A percentile compares a stretch with the other conserved stretches of the same genome.
These are phyloP conservation scores for Colletotrichum karsti DNA, from an alignment of 2,329 filamentous ascomycete species.

Conservation along the genomic window DNA sequence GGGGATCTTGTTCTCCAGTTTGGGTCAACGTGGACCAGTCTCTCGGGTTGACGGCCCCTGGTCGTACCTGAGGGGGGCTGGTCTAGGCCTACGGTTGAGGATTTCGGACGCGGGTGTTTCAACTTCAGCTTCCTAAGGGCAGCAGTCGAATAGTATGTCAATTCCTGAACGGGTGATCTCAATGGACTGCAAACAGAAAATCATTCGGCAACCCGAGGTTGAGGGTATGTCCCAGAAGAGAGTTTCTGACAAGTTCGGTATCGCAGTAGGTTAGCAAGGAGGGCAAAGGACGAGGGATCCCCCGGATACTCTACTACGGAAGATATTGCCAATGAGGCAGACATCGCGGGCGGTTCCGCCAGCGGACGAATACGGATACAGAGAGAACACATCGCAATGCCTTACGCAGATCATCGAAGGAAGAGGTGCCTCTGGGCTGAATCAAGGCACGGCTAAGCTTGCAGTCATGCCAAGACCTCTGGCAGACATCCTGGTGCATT, in stretches of 20 bases:
- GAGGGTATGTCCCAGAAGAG: no score
- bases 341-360: not conserved
- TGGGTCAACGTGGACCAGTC: slow-evolving; percentile 6
- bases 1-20: slow-evolving; percentile 5
- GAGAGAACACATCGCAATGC: no score
- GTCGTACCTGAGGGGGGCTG: not conserved
- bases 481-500: slow-evolving; percentile 13
- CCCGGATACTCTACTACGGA: not conserved
- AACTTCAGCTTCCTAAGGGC: slow-evolving; percentile 12
- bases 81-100: slow-evolving; percentile 2
- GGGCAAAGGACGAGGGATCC: not conserved
- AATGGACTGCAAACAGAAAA: not conserved
- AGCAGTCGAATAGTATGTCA: not conserved
- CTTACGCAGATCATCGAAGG: not conserved
- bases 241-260: not conserved
- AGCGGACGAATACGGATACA: no score
- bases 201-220: not conserved
- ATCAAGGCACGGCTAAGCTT: slow-evolving; percentile 26
- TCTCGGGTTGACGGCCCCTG: not conserved
- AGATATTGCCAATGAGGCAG: not conserved
- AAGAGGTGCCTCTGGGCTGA: not conserved
- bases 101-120: slow-evolving; percentile 23
- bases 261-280: not conserved
- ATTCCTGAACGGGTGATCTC: not conserved
- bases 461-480: slow-evolving; percentile 27